phyloP scores from a whole-genome alignment of 2,329 filamentous ascomycete species.

The Neurospora sp. region DNA sequence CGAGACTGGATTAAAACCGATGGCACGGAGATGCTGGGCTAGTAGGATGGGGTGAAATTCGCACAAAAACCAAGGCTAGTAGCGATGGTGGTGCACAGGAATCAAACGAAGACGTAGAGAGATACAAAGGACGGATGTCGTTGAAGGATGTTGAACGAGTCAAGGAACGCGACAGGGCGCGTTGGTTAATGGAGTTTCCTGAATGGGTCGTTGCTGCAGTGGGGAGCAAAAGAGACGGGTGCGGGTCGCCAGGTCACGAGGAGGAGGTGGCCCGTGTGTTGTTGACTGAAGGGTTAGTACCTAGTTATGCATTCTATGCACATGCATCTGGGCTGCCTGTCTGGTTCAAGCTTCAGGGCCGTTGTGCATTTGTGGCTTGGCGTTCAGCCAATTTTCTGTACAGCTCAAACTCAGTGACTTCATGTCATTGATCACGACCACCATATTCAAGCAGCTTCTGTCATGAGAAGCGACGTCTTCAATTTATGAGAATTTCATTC shows the following conservation, averaged over 20 bases:
- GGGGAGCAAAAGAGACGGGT: neutral
- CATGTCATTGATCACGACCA: neutral
- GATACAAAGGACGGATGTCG: neutral
- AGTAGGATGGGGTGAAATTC: neutral
- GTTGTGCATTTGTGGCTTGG: neutral
- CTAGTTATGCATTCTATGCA: neutral
- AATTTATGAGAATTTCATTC: neutral
- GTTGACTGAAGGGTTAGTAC: neutral
- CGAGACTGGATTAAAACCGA: neutral
- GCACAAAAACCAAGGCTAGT: neutral
- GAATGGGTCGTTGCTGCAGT: neutral
- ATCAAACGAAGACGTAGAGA: neutral
- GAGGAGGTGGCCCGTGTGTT: neutral
- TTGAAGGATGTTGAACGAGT: neutral
- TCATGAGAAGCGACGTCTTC: neutral
- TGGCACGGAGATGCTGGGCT: neutral
- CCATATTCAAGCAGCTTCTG: neutral
- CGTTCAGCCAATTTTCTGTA: neutral
- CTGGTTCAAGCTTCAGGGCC: neutral
- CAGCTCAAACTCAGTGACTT: neutral
- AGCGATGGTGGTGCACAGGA: neutral
- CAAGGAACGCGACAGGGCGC: neutral
- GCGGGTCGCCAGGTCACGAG: neutral
- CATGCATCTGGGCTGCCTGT: neutral
- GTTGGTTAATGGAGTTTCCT: neutral